Percentiles rank a stretch among this genome's conserved stretches.
Evolutionary conservation across 2,329 filamentous ascomycete species (phyloP).

Genomic region (Cadophora sp.): DNA sequence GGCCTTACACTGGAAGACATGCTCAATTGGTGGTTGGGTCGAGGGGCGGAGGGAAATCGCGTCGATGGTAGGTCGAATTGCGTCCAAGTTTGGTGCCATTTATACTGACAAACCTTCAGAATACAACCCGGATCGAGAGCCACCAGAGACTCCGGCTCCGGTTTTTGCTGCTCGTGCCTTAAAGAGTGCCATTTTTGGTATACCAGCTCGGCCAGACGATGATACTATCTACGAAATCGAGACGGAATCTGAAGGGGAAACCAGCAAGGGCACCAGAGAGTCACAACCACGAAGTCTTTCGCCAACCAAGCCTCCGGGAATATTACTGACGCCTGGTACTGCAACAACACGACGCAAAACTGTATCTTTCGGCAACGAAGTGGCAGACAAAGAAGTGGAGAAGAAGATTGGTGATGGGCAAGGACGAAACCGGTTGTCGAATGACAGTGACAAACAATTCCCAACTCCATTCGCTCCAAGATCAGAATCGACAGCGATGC

Average conservation of each 20-base stretch:
- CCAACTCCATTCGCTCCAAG: slow-evolving; percentile 41
- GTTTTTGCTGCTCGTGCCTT: slow-evolving; percentile 71
- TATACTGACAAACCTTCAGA: slow-evolving; percentile 30
- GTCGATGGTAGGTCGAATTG: slow-evolving; percentile 35
- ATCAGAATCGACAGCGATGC: slow-evolving; percentile 29
- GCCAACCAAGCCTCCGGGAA: slow-evolving; percentile 52
- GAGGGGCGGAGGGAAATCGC: slow-evolving; percentile 36
- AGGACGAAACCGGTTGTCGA: slow-evolving; percentile 41
- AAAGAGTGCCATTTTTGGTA: slow-evolving; percentile 69
- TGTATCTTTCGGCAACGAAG: slow-evolving; percentile 68
- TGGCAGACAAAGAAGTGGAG: slow-evolving; percentile 45
- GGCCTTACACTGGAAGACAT: slow-evolving; percentile 33
- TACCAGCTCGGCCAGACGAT: slow-evolving; percentile 52
- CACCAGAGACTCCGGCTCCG: slow-evolving; percentile 69
- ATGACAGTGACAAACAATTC: slow-evolving; percentile 43
- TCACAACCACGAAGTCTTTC: slow-evolving; percentile 42
- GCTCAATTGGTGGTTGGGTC: slow-evolving; percentile 46
- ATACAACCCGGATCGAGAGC: slow-evolving; percentile 48
- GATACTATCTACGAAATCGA: slow-evolving; percentile 44
- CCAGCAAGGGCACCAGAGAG: slow-evolving; percentile 34
- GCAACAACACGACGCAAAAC: slow-evolving; percentile 66
- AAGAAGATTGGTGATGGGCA: slow-evolving; percentile 24
- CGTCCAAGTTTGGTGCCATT: not conserved
- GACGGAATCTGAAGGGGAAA: slow-evolving; percentile 30
- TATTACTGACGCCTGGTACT: slow-evolving; percentile 69